Evolutionary conservation across 2,329 filamentous ascomycete genomes (phyloP).

Genomic region (Elsinoe fawcettii): DNA sequence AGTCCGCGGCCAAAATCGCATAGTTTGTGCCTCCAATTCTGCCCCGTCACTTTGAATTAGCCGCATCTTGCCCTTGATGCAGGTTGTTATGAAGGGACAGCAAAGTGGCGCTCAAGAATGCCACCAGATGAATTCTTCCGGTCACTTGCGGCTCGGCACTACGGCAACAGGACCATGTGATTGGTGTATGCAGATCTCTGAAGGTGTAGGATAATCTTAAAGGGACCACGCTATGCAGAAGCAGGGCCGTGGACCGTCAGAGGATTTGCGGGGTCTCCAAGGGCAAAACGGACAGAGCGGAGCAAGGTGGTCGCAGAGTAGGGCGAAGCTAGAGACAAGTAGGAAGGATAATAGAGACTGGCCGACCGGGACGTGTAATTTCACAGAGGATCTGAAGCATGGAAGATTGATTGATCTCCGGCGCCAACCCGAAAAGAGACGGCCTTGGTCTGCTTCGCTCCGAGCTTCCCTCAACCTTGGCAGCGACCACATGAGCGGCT

Average conservation of each 20-base stretch:
- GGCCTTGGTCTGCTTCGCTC: not conserved
- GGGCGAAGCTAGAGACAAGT: not conserved
- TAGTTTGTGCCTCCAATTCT: not conserved
- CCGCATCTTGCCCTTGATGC: slow-evolving; percentile 7
- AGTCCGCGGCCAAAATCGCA: not conserved
- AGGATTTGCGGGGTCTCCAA: slow-evolving; percentile 5
- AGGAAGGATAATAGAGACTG: not conserved
- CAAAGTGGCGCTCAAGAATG: not conserved
- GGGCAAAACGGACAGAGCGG: slow-evolving; percentile 1
- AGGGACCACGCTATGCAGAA: slow-evolving; percentile 4
- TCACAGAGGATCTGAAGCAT: not conserved
- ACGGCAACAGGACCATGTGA: not conserved
- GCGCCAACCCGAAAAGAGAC: not conserved
- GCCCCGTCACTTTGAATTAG: not conserved
- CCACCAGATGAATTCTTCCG: slow-evolving; percentile 5
- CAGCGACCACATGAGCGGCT: not conserved
- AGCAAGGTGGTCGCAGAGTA: not conserved
- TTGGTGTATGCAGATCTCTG: not conserved
- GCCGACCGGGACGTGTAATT: not conserved
- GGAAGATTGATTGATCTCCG: not conserved
- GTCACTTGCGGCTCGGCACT: not conserved
- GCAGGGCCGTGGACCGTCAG: not conserved
- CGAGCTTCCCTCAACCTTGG: not conserved
- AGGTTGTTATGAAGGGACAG: slow-evolving; percentile 4
- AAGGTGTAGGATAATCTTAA: slow-evolving; percentile 1